A percentile compares a stretch with the other conserved stretches of the same genome.
phyloP scores from a whole-genome alignment of 2,329 filamentous ascomycete genomes.

The Niveomyces coronatus region DNA sequence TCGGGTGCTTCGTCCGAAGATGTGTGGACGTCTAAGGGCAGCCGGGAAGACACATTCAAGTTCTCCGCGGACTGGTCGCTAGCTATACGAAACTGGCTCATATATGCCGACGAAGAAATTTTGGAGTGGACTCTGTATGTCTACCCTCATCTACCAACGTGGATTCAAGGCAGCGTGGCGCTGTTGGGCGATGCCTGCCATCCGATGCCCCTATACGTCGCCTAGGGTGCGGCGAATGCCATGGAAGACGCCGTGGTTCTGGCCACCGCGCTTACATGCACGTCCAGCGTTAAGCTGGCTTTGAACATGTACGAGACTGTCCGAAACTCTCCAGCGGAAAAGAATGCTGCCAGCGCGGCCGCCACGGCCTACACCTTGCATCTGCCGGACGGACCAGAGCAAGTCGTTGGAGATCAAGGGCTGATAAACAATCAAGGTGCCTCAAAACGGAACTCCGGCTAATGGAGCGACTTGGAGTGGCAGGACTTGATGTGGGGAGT shows the following conservation, averaged over 20 bases:
- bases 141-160: constrained; percentile 51
- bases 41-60: constrained; percentile 48
- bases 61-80: constrained; percentile 52
- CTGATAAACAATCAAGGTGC: constrained; percentile 13
- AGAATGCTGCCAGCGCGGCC: constrained; percentile 13
- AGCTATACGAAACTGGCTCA: constrained; percentile 47
- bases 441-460: constrained; percentile 15
- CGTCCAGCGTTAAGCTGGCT: constrained; percentile 12
- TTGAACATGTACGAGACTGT: constrained; percentile 15
- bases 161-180: constrained; percentile 44
- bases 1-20: constrained; percentile 38
- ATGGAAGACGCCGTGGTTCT: constrained; percentile 56
- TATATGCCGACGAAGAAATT: constrained; percentile 52
- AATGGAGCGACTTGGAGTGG: constrained; percentile 18
- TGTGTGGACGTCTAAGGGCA: constrained; percentile 50
- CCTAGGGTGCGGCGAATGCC: constrained; percentile 57
- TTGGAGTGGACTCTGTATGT: constrained; percentile 57
- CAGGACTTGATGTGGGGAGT: constrained; percentile 22
- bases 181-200: constrained; percentile 57
- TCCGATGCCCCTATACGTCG: constrained; percentile 56
- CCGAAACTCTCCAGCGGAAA: constrained; percentile 14
- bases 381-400: neutral
- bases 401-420: neutral
- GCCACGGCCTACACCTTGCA: constrained; percentile 11
- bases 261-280: constrained; percentile 19